Conservation (phyloP, 2,329 filamentous ascomycete genomes). For the Calonectria hawksworthii region DNA sequence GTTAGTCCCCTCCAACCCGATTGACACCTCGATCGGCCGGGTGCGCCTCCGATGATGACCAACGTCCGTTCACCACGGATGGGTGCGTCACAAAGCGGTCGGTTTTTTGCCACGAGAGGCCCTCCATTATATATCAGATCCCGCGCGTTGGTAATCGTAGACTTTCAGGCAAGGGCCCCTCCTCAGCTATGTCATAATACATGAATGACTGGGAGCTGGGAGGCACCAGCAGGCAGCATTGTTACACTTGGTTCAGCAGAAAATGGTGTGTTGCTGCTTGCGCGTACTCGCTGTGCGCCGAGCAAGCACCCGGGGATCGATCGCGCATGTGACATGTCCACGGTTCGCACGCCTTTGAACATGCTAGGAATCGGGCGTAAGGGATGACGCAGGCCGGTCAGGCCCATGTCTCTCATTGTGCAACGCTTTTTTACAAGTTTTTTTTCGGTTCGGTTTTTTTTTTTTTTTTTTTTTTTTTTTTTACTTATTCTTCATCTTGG, state of each 20-base stretch:
- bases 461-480: background rate
- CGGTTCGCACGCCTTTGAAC: slow-evolving; percentile 8
- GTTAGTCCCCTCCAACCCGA: slow-evolving; percentile 17
- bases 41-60: slow-evolving; percentile 13
- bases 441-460: no score
- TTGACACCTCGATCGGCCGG: slow-evolving; percentile 15
- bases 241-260: background rate
- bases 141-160: background rate
- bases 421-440: background rate
- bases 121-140: background rate
- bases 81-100: background rate
- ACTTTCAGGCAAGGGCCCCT: background rate
- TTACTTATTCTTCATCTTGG: background rate
- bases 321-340: slow-evolving; percentile 20
- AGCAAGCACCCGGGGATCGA: background rate
- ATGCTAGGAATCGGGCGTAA: slow-evolving; percentile 9
- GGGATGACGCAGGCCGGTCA: slow-evolving; percentile 14
- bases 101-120: background rate
- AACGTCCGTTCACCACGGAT: background rate
- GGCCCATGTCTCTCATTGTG: slow-evolving; percentile 23
- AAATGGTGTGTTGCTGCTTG: background rate
- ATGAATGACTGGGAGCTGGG: no score
- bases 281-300: background rate
- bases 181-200: background rate
- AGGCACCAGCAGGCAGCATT: background rate